A percentile compares a stretch with the other conserved stretches of the same genome.
These are phyloP conservation scores for Mycocentrospora acerina DNA, from an alignment of 2,329 filamentous ascomycete genomes.

Conservation along the genomic window DNA sequence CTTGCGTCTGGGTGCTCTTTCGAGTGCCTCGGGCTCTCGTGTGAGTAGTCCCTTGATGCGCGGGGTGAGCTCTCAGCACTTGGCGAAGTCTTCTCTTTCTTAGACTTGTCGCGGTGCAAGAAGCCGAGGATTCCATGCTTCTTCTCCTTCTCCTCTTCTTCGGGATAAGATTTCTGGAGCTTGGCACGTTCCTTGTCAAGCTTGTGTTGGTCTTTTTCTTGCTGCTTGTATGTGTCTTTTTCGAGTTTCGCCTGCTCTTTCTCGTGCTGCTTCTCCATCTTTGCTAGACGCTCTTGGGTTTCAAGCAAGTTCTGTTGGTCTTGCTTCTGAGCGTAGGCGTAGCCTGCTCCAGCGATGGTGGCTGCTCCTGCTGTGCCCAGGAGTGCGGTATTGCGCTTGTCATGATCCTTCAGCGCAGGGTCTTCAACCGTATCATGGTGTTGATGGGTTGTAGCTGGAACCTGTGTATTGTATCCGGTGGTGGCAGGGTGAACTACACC, in stretches of 20 bases:
- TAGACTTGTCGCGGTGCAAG: conserved; percentile 46
- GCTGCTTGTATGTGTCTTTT: conserved; percentile 12
- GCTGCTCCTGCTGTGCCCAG: conserved; percentile 25
- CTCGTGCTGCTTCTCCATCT: conserved; percentile 19
- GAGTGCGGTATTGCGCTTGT: conserved; percentile 29
- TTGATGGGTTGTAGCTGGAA: conserved; percentile 3
- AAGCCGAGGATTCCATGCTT: conserved; percentile 44
- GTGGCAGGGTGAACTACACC: background rate
- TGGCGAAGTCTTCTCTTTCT: conserved; percentile 27
- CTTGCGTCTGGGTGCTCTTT: conserved; percentile 10
- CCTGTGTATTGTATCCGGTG: too few relatives aligned
- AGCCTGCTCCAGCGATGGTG: conserved; percentile 27
- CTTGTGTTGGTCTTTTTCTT: conserved; percentile 15
- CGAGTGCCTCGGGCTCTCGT: conserved; percentile 8
- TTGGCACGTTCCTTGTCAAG: conserved; percentile 7
- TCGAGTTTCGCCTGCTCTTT: conserved; percentile 17
- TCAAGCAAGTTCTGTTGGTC: conserved; percentile 14
- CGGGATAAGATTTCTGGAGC: conserved; percentile 7
- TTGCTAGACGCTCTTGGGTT: background rate
- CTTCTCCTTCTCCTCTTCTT: conserved; percentile 33
- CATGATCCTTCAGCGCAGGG: conserved; percentile 19
- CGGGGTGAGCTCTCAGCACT: conserved; percentile 20
- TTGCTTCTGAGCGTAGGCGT: conserved; percentile 24
- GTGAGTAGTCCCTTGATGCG: conserved; percentile 15
- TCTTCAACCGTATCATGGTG: conserved; percentile 22